Conservation (phyloP, 2,329 filamentous ascomycete species). For the Sporothrix protearum region DNA sequence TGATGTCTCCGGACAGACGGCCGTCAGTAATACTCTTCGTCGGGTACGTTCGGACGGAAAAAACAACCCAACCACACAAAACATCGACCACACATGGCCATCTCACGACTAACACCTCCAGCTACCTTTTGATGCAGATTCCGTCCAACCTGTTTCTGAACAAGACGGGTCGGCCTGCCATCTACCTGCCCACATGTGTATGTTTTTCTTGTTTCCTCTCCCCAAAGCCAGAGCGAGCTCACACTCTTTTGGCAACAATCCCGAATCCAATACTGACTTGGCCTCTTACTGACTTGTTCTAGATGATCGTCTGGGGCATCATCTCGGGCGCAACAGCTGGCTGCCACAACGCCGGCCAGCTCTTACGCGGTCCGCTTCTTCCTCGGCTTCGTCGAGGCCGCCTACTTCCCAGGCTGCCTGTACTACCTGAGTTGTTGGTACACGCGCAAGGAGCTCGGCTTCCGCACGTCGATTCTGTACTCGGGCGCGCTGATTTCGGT, state of each 20-base stretch:
- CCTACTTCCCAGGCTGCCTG: constrained; percentile 32
- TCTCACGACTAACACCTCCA: constrained; percentile 25
- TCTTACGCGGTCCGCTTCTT: constrained; percentile 44
- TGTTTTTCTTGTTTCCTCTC: constrained; percentile 27
- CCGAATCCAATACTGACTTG: neutral
- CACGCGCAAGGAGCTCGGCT: constrained; percentile 59
- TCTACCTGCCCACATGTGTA: constrained; percentile 46
- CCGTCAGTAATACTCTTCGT: constrained; percentile 52
- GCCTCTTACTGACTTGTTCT: neutral
- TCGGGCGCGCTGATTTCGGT: constrained; percentile 61
- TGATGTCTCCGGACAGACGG: constrained; percentile 38
- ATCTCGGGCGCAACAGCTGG: constrained; percentile 44
- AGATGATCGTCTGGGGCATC: constrained; percentile 50
- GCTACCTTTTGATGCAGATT: constrained; percentile 50
- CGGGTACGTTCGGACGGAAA: constrained; percentile 37
- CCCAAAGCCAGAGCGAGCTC: too few species aligned
- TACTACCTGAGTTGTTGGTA: constrained; percentile 57
- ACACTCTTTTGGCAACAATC: too few species aligned
- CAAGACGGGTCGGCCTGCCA: constrained; percentile 47
- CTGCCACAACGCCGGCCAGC: constrained; percentile 37
- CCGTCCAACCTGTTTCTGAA: constrained; percentile 52
- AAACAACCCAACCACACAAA: too few species aligned
- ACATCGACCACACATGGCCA: neutral
- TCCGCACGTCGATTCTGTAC: constrained; percentile 54
- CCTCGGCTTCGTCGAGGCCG: constrained; percentile 44